Percentiles rank a stretch among this genome's conserved stretches.
phyloP scores from a whole-genome alignment of 331 rosid species.

The Stylosanthes scabra region DNA sequence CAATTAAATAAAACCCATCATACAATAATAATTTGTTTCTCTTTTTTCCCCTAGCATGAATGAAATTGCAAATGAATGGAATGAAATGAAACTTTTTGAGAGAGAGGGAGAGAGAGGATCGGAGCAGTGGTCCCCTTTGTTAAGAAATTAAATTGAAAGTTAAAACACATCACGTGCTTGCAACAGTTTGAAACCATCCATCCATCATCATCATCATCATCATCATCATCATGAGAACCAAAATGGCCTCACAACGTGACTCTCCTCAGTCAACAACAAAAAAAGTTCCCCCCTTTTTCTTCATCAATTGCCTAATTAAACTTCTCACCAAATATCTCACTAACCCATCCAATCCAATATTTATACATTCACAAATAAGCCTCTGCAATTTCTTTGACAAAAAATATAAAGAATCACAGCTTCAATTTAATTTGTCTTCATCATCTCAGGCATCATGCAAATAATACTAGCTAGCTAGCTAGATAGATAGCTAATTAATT shows the following conservation, averaged over 20 bases:
- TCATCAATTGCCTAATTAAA: conserved; percentile 35
- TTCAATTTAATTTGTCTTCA: background rate
- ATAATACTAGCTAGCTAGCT: conserved; percentile 28
- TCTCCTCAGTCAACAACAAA: conserved; percentile 21
- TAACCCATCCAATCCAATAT: conserved; percentile 25
- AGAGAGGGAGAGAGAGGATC: no score
- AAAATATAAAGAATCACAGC: conserved; percentile 43
- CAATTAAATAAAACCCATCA: background rate
- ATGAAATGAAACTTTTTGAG: no score
- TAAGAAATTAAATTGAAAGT: conserved; percentile 35
- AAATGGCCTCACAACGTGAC: conserved; percentile 42
- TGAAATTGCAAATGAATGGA: conserved; percentile 19
- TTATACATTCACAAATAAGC: conserved; percentile 17
- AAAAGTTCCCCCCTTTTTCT: conserved; percentile 13
- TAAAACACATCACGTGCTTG: conserved; percentile 79
- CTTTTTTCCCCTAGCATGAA: conserved; percentile 41
- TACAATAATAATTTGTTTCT: conserved; percentile 39
- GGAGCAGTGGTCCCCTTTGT: conserved; percentile 69
- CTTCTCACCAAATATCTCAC: conserved; percentile 29
- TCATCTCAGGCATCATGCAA: background rate
- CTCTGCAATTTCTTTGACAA: conserved; percentile 39
- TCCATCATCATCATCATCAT: conserved; percentile 22
- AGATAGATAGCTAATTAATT: background rate
- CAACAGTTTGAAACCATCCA: conserved; percentile 46
- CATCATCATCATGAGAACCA: background rate